Conservation (phyloP, 345 rosid genomes). For the Turritis glabra region DNA sequence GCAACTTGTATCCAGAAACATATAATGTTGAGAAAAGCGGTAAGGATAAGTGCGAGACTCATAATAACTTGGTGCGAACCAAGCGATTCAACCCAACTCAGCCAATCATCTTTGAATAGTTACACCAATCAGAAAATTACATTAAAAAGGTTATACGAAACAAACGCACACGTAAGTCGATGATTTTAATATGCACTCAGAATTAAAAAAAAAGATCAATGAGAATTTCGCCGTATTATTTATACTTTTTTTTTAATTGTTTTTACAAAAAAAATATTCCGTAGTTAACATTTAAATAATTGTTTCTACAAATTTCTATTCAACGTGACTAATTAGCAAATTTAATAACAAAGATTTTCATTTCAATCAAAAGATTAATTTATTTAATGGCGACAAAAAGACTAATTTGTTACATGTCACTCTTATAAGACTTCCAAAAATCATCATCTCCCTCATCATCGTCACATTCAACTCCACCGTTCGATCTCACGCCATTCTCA, state of each 20-base stretch:
- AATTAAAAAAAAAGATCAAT: conserved; percentile 7
- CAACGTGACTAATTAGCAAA: conserved; percentile 1
- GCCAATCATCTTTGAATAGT: too few species aligned
- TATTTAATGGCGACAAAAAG: background rate
- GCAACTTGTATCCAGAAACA: too few species aligned
- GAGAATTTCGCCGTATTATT: conserved; percentile 40
- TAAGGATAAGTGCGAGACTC: too few species aligned
- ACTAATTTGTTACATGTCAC: conserved; percentile 15
- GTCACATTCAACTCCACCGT: conserved; percentile 39
- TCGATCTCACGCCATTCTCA: conserved; percentile 28
- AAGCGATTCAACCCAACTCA: too few species aligned
- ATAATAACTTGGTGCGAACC: too few species aligned
- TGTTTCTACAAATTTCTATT: background rate
- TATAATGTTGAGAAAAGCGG: too few species aligned
- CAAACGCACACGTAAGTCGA: too few species aligned
- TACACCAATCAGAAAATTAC: too few species aligned
- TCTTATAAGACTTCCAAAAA: conserved; percentile 28
- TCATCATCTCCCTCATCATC: conserved; percentile 25
- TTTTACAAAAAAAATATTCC: background rate
- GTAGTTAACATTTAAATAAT: too few species aligned
- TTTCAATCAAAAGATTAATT: background rate
- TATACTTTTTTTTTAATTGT: background rate
- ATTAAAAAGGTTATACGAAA: too few species aligned
- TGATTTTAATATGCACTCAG: too few species aligned
- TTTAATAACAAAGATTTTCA: background rate